phyloP scores from a whole-genome alignment of 768 basidiomycete genomes.

The Pleurotus citrinopileatus region DNA sequence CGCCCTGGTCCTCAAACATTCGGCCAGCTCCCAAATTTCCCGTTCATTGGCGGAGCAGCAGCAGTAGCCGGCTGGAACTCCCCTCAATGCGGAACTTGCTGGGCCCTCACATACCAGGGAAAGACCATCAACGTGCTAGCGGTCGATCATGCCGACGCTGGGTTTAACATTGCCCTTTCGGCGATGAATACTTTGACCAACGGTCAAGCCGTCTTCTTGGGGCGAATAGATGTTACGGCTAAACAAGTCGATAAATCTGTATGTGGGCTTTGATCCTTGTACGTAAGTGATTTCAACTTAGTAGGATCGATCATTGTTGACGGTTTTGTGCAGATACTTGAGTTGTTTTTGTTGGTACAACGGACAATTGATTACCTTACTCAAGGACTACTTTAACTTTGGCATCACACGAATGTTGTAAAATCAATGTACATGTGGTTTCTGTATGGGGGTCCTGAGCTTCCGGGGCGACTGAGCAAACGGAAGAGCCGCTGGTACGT shows the following conservation, averaged over 20 bases:
- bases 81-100: constrained; percentile 56
- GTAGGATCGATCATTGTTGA: too few relatives aligned
- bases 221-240: constrained; percentile 43
- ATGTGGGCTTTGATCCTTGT: constrained; percentile 53
- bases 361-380: too few relatives aligned
- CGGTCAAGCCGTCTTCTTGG: constrained; percentile 42
- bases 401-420: too few relatives aligned
- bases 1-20: constrained; percentile 45
- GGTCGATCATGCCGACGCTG: constrained; percentile 44
- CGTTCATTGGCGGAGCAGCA: constrained; percentile 53
- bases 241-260: constrained; percentile 39
- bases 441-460: too few relatives aligned
- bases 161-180: constrained; percentile 46
- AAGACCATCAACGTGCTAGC: constrained; percentile 47
- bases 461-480: too few relatives aligned
- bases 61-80: constrained; percentile 53
- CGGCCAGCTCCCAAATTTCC: constrained; percentile 52
- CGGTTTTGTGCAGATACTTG: too few relatives aligned
- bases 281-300: too few relatives aligned
- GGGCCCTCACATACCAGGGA: constrained; percentile 48
- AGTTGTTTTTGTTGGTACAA: too few relatives aligned
- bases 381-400: too few relatives aligned
- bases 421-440: too few relatives aligned
- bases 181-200: constrained; percentile 56
- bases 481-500: too few relatives aligned